phyloP scores from a whole-genome alignment of 1,284 basidiomycete species.

The Trametes hirsuta region DNA sequence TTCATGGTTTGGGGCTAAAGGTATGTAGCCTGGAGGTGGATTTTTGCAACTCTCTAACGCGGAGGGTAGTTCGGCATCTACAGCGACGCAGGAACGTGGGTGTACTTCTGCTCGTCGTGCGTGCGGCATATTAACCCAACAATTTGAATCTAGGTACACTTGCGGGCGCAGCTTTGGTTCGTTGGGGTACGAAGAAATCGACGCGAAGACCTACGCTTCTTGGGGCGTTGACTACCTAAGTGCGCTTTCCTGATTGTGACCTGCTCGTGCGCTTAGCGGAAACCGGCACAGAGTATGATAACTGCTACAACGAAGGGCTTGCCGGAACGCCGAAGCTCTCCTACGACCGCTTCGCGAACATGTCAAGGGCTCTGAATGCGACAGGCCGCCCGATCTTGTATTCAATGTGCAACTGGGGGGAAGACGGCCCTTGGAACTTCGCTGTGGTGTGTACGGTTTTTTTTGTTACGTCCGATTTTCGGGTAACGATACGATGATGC shows the following conservation, averaged over 20 bases:
- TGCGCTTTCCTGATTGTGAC: constrained; percentile 18
- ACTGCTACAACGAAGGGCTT: constrained; percentile 49
- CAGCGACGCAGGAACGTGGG: constrained; percentile 31
- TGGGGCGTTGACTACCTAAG: constrained; percentile 47
- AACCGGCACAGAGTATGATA: constrained; percentile 41
- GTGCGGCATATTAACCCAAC: too few species aligned
- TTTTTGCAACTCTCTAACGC: constrained; percentile 8
- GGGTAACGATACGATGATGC: background rate
- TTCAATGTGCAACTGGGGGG: constrained; percentile 53
- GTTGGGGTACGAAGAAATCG: constrained; percentile 45
- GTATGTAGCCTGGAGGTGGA: constrained; percentile 14
- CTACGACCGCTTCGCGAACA: constrained; percentile 45
- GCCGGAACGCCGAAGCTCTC: constrained; percentile 45
- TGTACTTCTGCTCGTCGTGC: too few species aligned
- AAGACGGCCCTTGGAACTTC: constrained; percentile 51
- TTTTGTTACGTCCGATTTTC: background rate
- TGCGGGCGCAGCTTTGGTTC: constrained; percentile 44
- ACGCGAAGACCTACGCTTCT: constrained; percentile 44
- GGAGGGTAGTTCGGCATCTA: constrained; percentile 42
- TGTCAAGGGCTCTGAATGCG: constrained; percentile 49
- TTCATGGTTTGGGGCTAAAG: constrained; percentile 44
- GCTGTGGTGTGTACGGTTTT: constrained; percentile 35
- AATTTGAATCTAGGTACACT: constrained; percentile 38
- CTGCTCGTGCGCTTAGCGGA: background rate
- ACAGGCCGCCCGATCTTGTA: constrained; percentile 51